phyloP scores from a whole-genome alignment of 2,329 filamentous ascomycete genomes.

The Fusarium heterosporum region DNA sequence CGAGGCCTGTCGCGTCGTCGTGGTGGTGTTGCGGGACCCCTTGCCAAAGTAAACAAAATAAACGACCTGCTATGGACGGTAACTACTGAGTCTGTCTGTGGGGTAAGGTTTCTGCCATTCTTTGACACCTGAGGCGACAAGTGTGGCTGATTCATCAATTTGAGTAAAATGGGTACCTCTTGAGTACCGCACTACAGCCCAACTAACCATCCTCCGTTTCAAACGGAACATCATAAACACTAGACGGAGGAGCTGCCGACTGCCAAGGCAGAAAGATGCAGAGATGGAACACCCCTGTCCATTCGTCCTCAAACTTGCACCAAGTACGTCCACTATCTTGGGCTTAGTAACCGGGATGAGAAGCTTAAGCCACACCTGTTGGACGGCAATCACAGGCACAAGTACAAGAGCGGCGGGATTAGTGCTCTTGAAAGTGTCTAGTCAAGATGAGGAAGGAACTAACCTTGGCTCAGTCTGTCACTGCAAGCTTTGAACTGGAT shows the following conservation, averaged over 20 bases:
- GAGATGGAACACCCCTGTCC: conserved; percentile 12
- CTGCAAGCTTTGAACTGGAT: conserved; percentile 22
- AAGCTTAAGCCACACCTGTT: conserved; percentile 24
- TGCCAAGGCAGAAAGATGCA: conserved; percentile 28
- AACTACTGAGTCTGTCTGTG: conserved; percentile 21
- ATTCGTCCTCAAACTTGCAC: conserved; percentile 8
- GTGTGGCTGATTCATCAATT: conserved; percentile 18
- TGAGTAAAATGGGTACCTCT: no score
- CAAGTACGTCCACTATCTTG: not conserved
- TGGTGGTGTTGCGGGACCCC: conserved; percentile 45
- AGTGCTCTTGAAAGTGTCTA: not conserved
- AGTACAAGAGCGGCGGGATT: not conserved
- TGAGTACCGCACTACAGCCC: not conserved
- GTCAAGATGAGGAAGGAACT: not conserved
- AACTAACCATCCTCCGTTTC: conserved; percentile 19
- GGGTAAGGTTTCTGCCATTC: conserved; percentile 23
- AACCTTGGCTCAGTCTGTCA: conserved; percentile 21
- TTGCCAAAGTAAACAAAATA: conserved; percentile 50
- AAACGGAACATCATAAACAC: conserved; percentile 28
- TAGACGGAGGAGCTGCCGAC: conserved; percentile 16
- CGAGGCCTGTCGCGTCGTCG: conserved; percentile 46
- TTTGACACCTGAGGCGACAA: conserved; percentile 38
- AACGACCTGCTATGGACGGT: conserved; percentile 16
- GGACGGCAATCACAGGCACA: not conserved
- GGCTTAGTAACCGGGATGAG: not conserved